Percentiles rank a stretch among this genome's conserved stretches.
These are phyloP conservation scores for Moesziomyces sp. DNA, from an alignment of 1,284 basidiomycete genomes.

Conservation along the genomic window DNA sequence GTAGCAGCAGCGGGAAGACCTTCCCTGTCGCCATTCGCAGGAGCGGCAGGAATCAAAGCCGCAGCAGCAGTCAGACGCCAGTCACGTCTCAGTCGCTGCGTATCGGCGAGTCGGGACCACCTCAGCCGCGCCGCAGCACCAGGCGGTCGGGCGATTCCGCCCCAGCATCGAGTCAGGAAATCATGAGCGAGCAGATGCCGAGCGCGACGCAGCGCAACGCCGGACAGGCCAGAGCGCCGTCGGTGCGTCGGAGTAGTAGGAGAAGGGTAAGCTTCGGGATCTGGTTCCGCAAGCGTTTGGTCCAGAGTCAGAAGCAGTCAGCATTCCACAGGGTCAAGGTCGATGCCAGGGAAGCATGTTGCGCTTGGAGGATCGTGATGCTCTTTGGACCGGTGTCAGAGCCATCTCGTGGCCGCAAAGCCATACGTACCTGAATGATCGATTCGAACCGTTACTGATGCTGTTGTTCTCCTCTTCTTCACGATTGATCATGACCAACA, in stretches of 20 bases:
- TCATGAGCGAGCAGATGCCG: not conserved
- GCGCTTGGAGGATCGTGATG: no score
- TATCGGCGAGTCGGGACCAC: not conserved
- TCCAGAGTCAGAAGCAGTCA: no score
- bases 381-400: no score
- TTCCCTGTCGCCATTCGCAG: not conserved
- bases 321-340: no score
- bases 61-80: not conserved
- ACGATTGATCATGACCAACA: not conserved
- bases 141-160: slow-evolving; percentile 16
- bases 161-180: slow-evolving; percentile 13
- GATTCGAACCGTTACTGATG: slow-evolving; percentile 4
- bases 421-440: not conserved
- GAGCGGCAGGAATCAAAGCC: not conserved
- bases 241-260: not conserved
- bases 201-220: not conserved
- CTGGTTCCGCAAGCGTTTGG: not conserved
- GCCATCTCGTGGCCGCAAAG: no score
- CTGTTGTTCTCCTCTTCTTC: not conserved
- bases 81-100: no score
- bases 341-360: no score
- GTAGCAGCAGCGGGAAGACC: no score
- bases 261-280: not conserved
- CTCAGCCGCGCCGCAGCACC: slow-evolving; percentile 11
- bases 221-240: not conserved